A percentile compares a stretch with the other conserved stretches of the same genome.
Evolutionary conservation across 352 stramenopile species (phyloP).

Genomic region (Phytophthora chlamydospora): DNA sequence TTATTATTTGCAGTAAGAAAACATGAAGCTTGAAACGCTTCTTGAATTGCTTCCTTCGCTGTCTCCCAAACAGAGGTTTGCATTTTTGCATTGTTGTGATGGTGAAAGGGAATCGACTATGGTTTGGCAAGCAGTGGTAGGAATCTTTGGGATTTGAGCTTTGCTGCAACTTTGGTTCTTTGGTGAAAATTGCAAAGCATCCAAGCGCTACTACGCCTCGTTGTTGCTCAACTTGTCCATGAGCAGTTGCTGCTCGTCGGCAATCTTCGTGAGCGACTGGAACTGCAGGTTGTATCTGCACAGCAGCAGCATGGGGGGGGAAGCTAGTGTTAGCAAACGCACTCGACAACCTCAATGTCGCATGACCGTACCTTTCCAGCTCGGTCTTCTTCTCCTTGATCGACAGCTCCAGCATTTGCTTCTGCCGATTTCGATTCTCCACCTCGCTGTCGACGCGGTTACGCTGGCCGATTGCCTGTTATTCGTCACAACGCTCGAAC

Average conservation of each 20-base stretch:
- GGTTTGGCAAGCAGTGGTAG: not conserved
- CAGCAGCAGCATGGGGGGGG: not conserved
- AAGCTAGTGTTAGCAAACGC: conserved; percentile 17
- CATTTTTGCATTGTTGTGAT: not conserved
- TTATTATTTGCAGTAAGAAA: conserved; percentile 57
- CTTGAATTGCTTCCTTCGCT: not conserved
- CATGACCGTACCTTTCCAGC: conserved; percentile 58
- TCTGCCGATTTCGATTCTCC: conserved; percentile 84
- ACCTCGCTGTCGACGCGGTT: conserved; percentile 83
- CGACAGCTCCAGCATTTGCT: conserved; percentile 76
- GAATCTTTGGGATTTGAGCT: not conserved
- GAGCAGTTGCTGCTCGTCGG: conserved; percentile 78
- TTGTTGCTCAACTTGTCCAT: conserved; percentile 92
- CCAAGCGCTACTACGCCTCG: conserved; percentile 54
- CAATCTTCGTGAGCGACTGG: conserved; percentile 79
- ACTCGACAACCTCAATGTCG: not conserved
- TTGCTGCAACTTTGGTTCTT: conserved; percentile 1
- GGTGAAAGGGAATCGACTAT: not conserved
- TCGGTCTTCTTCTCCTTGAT: conserved; percentile 88
- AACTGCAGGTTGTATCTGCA: conserved; percentile 81
- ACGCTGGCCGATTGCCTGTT: conserved; percentile 78
- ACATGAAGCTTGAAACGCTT: conserved; percentile 18
- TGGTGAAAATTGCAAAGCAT: not conserved
- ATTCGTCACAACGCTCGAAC: conserved; percentile 8
- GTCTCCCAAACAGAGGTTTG: not conserved